Evolutionary conservation across 2,329 filamentous ascomycete species (phyloP).

Genomic region (Fusarium goolgardi): DNA sequence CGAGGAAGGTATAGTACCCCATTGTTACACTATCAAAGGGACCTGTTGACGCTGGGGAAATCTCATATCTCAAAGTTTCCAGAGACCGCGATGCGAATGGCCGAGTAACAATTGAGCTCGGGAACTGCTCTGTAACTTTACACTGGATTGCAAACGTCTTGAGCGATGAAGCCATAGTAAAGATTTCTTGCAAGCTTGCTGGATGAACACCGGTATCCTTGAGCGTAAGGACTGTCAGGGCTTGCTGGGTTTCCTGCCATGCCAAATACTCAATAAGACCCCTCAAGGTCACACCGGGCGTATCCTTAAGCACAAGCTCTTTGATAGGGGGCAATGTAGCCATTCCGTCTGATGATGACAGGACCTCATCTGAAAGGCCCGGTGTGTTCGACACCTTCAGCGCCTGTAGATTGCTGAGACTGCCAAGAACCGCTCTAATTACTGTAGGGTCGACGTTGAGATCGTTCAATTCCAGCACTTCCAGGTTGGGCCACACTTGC

Average conservation of each 20-base stretch:
- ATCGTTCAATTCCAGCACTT: constrained; percentile 76
- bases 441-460: constrained; percentile 77
- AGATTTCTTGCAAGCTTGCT: constrained; percentile 68
- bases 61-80: constrained; percentile 82
- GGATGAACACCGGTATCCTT: constrained; percentile 77
- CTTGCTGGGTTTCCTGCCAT: constrained; percentile 66
- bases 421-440: constrained; percentile 76
- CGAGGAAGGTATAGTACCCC: constrained; percentile 86
- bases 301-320: constrained; percentile 77
- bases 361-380: constrained; percentile 81
- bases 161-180: constrained; percentile 68
- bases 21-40: constrained; percentile 66
- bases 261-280: constrained; percentile 78
- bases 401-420: constrained; percentile 74
- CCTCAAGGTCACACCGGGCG: constrained; percentile 75
- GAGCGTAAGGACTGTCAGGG: constrained; percentile 76
- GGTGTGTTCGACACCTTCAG: constrained; percentile 78
- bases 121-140: constrained; percentile 63
- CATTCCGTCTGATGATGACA: constrained; percentile 72
- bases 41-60: constrained; percentile 70
- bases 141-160: constrained; percentile 67
- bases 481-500: constrained; percentile 75
- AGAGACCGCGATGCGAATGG: constrained; percentile 77
- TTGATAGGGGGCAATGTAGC: constrained; percentile 80
- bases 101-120: constrained; percentile 61